Evolutionary conservation across 2,329 filamentous ascomycete species (phyloP).

Genomic region (Trichophyton rubrum): DNA sequence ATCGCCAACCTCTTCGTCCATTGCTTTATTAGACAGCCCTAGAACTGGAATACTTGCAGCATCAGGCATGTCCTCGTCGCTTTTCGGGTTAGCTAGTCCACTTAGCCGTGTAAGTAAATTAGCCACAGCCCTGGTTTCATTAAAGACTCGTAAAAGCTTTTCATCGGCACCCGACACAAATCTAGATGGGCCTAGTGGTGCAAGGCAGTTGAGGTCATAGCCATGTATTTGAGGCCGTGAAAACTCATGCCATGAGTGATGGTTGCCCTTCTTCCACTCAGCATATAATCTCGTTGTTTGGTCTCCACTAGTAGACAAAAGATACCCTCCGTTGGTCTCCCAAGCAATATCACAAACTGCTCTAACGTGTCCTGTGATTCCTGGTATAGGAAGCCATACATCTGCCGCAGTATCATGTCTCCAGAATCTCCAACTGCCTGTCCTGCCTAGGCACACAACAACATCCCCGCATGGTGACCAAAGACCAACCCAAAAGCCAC

Average conservation of each 20-base stretch:
- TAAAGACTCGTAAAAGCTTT: conserved; percentile 93
- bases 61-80: conserved; percentile 51
- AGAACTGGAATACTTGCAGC: conserved; percentile 91
- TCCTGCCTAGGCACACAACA: conserved; percentile 74
- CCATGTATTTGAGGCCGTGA: conserved; percentile 93
- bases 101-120: conserved; percentile 57
- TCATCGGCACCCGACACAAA: conserved; percentile 96
- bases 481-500: conserved; percentile 90
- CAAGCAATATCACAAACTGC: conserved; percentile 73
- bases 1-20: conserved; percentile 45
- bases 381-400: conserved; percentile 63
- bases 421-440: conserved; percentile 90
- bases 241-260: conserved; percentile 81
- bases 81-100: conserved; percentile 38
- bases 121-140: conserved; percentile 73
- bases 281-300: conserved; percentile 86
- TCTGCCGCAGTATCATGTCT: conserved; percentile 48
- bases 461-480: conserved; percentile 70
- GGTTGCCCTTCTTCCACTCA: conserved; percentile 50
- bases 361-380: conserved; percentile 71
- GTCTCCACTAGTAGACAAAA: conserved; percentile 80
- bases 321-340: conserved; percentile 68
- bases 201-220: conserved; percentile 93
- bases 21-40: conserved; percentile 89
- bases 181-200: conserved; percentile 55